These are phyloP conservation scores for Colletotrichum filicis DNA, from an alignment of 2,329 filamentous ascomycete species.

Conservation along the genomic window DNA sequence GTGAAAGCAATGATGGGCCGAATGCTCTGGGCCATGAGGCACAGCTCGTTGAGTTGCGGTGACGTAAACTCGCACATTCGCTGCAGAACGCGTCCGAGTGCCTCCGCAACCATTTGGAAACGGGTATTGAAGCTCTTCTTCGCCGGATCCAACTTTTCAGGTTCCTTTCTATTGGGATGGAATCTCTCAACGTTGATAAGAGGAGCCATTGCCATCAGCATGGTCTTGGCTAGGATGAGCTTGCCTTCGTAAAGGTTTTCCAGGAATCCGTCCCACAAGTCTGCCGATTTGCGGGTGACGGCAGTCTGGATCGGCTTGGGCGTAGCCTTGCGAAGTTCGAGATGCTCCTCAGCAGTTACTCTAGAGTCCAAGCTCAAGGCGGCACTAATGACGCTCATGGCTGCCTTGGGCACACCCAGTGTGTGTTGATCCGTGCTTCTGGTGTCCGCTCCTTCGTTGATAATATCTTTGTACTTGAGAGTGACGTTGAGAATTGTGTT, in stretches of 20 bases:
- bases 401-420: slow-evolving; percentile 58
- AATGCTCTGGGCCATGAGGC: slow-evolving; percentile 74
- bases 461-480: slow-evolving; percentile 69
- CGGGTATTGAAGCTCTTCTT: slow-evolving; percentile 83
- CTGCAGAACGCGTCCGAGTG: slow-evolving; percentile 80
- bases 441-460: slow-evolving; percentile 62
- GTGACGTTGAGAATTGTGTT: slow-evolving; percentile 75
- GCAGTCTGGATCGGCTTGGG: slow-evolving; percentile 69
- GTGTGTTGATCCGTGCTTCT: slow-evolving; percentile 47
- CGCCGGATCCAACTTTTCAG: slow-evolving; percentile 49
- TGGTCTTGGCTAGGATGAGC: slow-evolving; percentile 77
- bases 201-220: slow-evolving; percentile 76
- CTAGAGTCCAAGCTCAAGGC: slow-evolving; percentile 61
- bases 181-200: slow-evolving; percentile 83
- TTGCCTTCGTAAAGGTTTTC: slow-evolving; percentile 74
- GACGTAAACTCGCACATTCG: slow-evolving; percentile 81
- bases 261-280: slow-evolving; percentile 83
- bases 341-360: slow-evolving; percentile 52
- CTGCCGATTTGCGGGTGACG: slow-evolving; percentile 75
- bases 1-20: slow-evolving; percentile 82
- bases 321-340: slow-evolving; percentile 33
- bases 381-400: slow-evolving; percentile 61
- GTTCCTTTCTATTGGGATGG: slow-evolving; percentile 60
- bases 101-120: slow-evolving; percentile 64
- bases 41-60: slow-evolving; percentile 75